Base-by-base conservation (phyloP, 2,329 filamentous ascomycete species). In the Karstenula rhodostoma region DNA sequence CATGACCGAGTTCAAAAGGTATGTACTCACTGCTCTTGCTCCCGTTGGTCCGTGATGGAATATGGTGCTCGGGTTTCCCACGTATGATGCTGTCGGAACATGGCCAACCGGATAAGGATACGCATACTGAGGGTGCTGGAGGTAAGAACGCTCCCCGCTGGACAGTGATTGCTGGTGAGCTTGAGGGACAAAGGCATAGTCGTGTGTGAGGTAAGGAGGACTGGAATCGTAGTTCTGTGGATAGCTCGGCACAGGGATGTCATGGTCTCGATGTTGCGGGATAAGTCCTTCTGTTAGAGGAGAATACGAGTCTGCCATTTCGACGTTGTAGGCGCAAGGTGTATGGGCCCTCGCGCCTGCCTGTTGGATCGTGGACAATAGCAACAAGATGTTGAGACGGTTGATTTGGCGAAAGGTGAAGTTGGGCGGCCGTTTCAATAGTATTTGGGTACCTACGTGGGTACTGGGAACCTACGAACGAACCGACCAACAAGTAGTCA, bases 281-380 rank as follows among this genome's bases (percentile, higher is more conserved):
- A 67, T 62, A 25, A 62, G 63, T 61, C 55, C 53, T 62, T 66
- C 49, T 9, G 47, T 17, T 35, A 49, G 70, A 43, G 58, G 47
- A 56, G 61, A 67, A 57, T 71, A 64, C 29, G 67, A 57, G n/a
- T 73, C 72, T 35, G 73, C 71, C 74, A 76, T 76, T 40, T 40
- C 57, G 55, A 51, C 42, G 60, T 57, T 37, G 4, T 23, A 22
- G 27, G 48, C 25, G n/a, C 35, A 40, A 56, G 25, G 40, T 48
- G 35, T 13, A 27, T 17, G 47, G 8, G 35, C 19, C n/a, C 51
- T 33, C 19, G 32, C 42, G 37, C 40, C 40, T 33, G 19, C 48
- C 32, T n/a, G n/a, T 22, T n/a, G 27, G 23, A 32, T 25, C 12
- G 42, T 10, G 32, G 50, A 9, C 27, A 17, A 17, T 12, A 7